A percentile compares a stretch with the other conserved stretches of the same genome.
These are phyloP conservation scores for Hypoxylon sp. DNA, from an alignment of 2,329 filamentous ascomycete genomes.

Conservation along the genomic window DNA sequence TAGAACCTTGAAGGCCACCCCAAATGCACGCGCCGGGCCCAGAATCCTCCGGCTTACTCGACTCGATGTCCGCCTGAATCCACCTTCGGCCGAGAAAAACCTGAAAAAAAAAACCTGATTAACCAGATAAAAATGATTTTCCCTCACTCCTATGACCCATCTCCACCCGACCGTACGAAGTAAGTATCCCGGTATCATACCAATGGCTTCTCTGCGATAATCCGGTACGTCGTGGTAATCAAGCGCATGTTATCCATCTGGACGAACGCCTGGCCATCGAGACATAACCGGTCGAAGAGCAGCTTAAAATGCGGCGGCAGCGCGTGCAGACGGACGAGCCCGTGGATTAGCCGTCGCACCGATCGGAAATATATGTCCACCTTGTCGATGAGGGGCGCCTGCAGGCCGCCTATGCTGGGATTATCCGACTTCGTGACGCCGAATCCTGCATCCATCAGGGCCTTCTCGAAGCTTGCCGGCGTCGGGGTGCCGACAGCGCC, in stretches of 20 bases:
- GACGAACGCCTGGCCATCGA: slow-evolving; percentile 66
- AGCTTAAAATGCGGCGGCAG: slow-evolving; percentile 65
- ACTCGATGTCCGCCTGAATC: slow-evolving; percentile 13
- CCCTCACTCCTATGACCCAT: neutral
- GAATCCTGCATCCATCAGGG: slow-evolving; percentile 61
- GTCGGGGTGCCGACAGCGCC: slow-evolving; percentile 67
- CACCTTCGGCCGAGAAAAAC: slow-evolving; percentile 21
- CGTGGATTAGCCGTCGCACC: slow-evolving; percentile 61
- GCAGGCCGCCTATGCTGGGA: slow-evolving; percentile 62
- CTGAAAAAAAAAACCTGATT: neutral
- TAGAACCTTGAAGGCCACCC: neutral
- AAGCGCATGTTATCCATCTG: slow-evolving; percentile 67
- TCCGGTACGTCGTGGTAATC: slow-evolving; percentile 64
- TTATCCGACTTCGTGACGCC: slow-evolving; percentile 61
- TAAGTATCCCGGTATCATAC: slow-evolving; percentile 18
- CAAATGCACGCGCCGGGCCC: neutral
- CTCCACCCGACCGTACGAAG: slow-evolving; percentile 3
- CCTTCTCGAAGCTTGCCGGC: slow-evolving; percentile 59
- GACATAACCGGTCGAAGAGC: slow-evolving; percentile 64
- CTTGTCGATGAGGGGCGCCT: slow-evolving; percentile 65
- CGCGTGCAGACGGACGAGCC: slow-evolving; percentile 59
- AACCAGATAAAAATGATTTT: neutral
- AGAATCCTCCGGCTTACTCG: neutral
- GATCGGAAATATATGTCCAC: slow-evolving; percentile 66
- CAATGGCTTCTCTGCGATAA: slow-evolving; percentile 61